Percentiles rank a stretch among this genome's conserved stretches.
Evolutionary conservation across 306 rosid species (phyloP).

Genomic region (Vachellia pachyceras): DNA sequence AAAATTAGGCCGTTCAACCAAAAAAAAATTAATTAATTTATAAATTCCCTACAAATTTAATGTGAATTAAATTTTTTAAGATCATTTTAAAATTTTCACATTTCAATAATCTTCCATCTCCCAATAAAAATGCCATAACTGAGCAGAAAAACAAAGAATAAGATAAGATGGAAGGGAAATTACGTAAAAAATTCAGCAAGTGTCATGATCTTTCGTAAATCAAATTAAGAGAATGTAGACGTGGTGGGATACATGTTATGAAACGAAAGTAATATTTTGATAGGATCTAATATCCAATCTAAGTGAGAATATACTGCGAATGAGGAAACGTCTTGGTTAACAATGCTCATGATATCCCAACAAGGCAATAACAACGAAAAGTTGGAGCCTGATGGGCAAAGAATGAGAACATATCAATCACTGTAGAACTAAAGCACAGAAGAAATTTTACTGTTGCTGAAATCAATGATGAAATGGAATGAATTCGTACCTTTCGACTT

Average conservation of each 20-base stretch:
- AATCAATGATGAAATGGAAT: background rate
- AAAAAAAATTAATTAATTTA: no score
- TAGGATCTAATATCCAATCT: background rate
- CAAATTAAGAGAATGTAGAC: background rate
- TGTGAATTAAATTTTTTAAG: no score
- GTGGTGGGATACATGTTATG: background rate
- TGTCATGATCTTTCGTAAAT: background rate
- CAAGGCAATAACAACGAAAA: background rate
- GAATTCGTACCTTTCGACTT: slow-evolving; percentile 24
- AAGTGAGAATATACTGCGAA: background rate
- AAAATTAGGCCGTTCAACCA: no score
- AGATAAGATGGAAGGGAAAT: background rate
- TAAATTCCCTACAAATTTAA: no score
- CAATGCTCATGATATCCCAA: background rate
- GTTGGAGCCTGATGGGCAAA: slow-evolving; percentile 1
- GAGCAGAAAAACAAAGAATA: slow-evolving; percentile 24
- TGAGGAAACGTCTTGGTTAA: background rate
- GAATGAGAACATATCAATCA: background rate
- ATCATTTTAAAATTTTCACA: no score
- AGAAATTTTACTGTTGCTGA: background rate
- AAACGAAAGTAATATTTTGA: background rate
- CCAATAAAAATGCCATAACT: background rate
- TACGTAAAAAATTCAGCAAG: background rate
- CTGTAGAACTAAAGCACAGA: background rate
- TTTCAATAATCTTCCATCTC: no score